phyloP scores from a whole-genome alignment of 2,329 filamentous ascomycete genomes.

The Ceratocystis eucalypticola region DNA sequence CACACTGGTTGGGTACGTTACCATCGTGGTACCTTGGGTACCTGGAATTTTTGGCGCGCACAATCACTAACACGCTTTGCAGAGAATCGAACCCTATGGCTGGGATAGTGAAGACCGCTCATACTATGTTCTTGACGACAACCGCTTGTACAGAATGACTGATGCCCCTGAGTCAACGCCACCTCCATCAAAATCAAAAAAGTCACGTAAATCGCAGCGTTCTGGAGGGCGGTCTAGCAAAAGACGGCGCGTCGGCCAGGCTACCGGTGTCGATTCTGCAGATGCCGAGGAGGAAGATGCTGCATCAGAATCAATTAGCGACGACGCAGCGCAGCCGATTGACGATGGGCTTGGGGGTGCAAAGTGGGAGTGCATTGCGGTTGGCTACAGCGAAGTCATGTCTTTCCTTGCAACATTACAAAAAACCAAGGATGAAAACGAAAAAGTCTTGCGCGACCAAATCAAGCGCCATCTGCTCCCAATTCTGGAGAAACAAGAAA shows the following conservation, averaged over 20 bases:
- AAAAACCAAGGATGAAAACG: conserved; percentile 69
- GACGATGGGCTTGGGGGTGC: conserved; percentile 59
- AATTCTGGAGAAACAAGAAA: conserved; percentile 64
- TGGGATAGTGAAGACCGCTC: conserved; percentile 79
- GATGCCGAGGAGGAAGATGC: conserved; percentile 24
- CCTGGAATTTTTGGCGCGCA: not conserved
- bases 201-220: conserved; percentile 31
- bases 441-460: conserved; percentile 60
- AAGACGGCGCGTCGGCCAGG: conserved; percentile 34
- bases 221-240: conserved; percentile 55
- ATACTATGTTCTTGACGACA: conserved; percentile 88
- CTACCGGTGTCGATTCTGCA: conserved; percentile 19
- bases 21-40: not conserved
- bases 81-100: conserved; percentile 70
- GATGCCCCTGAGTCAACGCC: conserved; percentile 56
- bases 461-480: conserved; percentile 70
- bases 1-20: conserved; percentile 68
- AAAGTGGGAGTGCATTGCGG: conserved; percentile 83
- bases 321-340: conserved; percentile 21
- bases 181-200: conserved; percentile 52
- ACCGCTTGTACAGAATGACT: conserved; percentile 79
- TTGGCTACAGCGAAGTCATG: conserved; percentile 65
- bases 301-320: conserved; percentile 22
- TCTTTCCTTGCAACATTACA: conserved; percentile 56
- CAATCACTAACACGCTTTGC: not conserved